A percentile compares a stretch with the other conserved stretches of the same genome.
phyloP scores from a whole-genome alignment of 768 basidiomycete genomes.

The Daedaleopsis sinensis region DNA sequence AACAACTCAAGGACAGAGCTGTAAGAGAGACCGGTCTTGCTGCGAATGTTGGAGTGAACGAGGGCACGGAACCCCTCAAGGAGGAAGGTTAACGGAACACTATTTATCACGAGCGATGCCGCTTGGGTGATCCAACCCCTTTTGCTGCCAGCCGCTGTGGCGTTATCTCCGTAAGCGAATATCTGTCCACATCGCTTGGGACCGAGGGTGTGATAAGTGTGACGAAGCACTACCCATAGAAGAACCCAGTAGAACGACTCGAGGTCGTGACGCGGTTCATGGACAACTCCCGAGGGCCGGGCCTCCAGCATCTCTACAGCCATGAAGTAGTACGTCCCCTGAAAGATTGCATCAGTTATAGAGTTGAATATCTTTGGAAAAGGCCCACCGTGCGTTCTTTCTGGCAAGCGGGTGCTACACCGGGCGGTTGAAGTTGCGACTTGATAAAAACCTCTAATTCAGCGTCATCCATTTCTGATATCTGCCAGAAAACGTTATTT shows the following conservation, averaged over 20 bases:
- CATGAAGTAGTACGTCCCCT: constrained; percentile 15
- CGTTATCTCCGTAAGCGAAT: not conserved
- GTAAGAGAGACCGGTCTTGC: not conserved
- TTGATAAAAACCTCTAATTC: too few relatives aligned
- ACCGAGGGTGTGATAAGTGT: constrained; percentile 1
- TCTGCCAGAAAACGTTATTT: too few relatives aligned
- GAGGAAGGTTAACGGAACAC: not conserved
- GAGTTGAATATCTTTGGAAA: too few relatives aligned
- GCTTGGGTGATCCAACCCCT: too few relatives aligned
- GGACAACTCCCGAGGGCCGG: not conserved
- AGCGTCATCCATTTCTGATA: too few relatives aligned
- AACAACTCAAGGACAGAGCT: not conserved
- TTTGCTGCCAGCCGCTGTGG: not conserved
- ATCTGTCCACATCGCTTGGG: not conserved
- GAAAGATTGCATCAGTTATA: not conserved
- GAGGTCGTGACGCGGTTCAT: constrained; percentile 12
- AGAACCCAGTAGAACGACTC: constrained; percentile 23
- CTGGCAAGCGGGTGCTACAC: too few relatives aligned
- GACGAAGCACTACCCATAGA: constrained; percentile 11
- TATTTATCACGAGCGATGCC: not conserved
- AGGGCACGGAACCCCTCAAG: not conserved
- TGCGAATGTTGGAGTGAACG: not conserved
- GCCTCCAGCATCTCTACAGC: not conserved
- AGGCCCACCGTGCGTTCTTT: constrained; percentile 5
- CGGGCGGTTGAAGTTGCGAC: not conserved